Conservation (phyloP, 2,329 filamentous ascomycete species). For the Simplicillium aogashimaense region DNA sequence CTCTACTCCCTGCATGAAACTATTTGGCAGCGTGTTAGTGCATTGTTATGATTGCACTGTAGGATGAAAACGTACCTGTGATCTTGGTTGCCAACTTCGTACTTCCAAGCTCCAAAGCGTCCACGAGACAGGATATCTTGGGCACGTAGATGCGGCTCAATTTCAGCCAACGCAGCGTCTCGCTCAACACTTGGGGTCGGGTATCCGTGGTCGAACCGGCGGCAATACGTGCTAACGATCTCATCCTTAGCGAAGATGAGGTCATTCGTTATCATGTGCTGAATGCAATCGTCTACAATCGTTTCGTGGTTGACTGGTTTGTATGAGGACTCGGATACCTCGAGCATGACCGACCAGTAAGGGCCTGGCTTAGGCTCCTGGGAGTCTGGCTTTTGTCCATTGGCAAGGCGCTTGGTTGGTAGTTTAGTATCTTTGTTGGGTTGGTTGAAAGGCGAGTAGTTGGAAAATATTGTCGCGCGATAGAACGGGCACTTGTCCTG, state of each 20-base stretch:
- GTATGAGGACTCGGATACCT: constrained; percentile 83
- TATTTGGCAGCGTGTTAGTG: not conserved
- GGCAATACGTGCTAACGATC: constrained; percentile 89
- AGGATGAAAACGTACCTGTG: constrained; percentile 5
- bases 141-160: constrained; percentile 74
- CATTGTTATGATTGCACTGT: no score
- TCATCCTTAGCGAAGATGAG: constrained; percentile 78
- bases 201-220: constrained; percentile 89
- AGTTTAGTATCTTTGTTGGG: constrained; percentile 67
- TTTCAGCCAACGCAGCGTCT: constrained; percentile 75
- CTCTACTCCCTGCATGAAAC: constrained; percentile 84
- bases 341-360: constrained; percentile 97
- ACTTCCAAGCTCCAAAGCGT: constrained; percentile 86
- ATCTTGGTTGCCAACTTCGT: constrained; percentile 46
- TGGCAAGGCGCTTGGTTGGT: constrained; percentile 64
- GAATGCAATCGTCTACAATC: constrained; percentile 73
- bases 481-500: constrained; percentile 95
- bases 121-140: constrained; percentile 83
- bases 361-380: constrained; percentile 64
- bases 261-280: constrained; percentile 83
- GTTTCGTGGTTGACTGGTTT: constrained; percentile 77
- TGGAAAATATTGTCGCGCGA: constrained; percentile 93
- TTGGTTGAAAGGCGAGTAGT: constrained; percentile 94
- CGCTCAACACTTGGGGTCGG: constrained; percentile 82
- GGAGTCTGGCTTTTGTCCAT: constrained; percentile 64